A percentile compares a stretch with the other conserved stretches of the same genome.
Conservation (phyloP, 148 eudicot genomes). For the Rheum nobile region DNA sequence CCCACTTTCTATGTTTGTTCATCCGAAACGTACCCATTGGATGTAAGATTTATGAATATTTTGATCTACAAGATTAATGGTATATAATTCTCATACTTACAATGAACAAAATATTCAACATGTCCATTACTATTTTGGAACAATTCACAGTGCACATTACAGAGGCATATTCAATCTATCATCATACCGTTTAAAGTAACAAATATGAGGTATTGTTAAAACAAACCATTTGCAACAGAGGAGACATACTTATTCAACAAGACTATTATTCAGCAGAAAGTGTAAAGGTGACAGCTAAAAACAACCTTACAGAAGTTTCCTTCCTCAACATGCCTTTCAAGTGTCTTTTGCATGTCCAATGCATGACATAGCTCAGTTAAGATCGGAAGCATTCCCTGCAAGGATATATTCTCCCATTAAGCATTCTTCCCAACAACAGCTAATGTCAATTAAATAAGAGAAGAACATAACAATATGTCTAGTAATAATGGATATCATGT, state of each 20-base stretch:
- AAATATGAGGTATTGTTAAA: neutral
- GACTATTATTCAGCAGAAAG: neutral
- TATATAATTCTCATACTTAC: neutral
- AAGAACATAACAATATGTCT: neutral
- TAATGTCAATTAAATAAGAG: neutral
- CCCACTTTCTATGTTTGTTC: neutral
- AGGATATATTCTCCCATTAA: conserved; percentile 11
- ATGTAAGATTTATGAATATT: neutral
- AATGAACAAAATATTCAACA: neutral
- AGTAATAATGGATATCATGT: neutral
- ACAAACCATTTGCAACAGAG: neutral
- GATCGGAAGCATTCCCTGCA: conserved; percentile 78
- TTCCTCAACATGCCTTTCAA: conserved; percentile 71
- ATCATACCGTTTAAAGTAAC: neutral
- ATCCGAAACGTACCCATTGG: neutral
- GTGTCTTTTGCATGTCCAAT: conserved; percentile 56
- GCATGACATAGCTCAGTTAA: conserved; percentile 60
- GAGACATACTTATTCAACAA: neutral
- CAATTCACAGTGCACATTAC: neutral
- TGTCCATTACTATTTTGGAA: neutral
- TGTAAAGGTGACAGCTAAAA: conserved; percentile 8
- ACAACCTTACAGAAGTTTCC: conserved; percentile 78
- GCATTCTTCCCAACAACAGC: neutral
- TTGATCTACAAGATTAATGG: neutral
- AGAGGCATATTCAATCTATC: neutral